A percentile compares a stretch with the other conserved stretches of the same genome.
These are phyloP conservation scores for Claviceps fusiformis DNA, from an alignment of 2,329 filamentous ascomycete species.

Conservation along the genomic window DNA sequence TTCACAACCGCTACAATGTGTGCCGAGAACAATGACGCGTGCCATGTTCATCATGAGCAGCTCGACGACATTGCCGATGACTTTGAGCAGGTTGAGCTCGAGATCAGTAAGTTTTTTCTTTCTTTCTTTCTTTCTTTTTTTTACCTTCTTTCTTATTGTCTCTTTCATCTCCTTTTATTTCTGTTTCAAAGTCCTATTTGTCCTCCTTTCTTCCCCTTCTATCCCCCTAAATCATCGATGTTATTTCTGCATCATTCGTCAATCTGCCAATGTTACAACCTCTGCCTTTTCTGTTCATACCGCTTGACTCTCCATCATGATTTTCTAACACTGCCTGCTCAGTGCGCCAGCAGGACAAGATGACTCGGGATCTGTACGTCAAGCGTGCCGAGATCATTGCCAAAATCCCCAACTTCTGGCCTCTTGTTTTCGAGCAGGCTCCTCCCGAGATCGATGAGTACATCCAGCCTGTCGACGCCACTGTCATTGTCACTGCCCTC, in stretches of 20 bases:
- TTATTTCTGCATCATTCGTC: no score
- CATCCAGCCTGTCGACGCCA: constrained; percentile 69
- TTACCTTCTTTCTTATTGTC: background rate
- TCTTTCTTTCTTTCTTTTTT: constrained; percentile 19
- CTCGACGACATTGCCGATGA: constrained; percentile 69
- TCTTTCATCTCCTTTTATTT: no score
- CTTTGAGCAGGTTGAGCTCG: constrained; percentile 69
- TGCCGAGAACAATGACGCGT: constrained; percentile 22
- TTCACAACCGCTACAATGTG: constrained; percentile 18
- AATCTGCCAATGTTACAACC: background rate
- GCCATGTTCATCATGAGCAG: constrained; percentile 54
- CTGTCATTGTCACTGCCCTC: constrained; percentile 56
- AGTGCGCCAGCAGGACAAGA: constrained; percentile 62
- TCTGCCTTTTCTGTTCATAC: no score
- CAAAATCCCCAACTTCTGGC: constrained; percentile 82
- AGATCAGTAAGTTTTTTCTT: no score
- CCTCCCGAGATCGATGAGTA: constrained; percentile 78
- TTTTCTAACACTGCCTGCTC: constrained; percentile 1
- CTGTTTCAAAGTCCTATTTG: no score
- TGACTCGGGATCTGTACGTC: constrained; percentile 58
- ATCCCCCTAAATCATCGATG: no score
- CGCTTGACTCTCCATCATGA: no score
- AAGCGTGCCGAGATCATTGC: constrained; percentile 59
- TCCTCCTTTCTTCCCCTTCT: background rate
- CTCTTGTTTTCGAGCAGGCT: constrained; percentile 79